phyloP scores from a whole-genome alignment of 805 yeast species.

The Yamadazyma philogaea region DNA sequence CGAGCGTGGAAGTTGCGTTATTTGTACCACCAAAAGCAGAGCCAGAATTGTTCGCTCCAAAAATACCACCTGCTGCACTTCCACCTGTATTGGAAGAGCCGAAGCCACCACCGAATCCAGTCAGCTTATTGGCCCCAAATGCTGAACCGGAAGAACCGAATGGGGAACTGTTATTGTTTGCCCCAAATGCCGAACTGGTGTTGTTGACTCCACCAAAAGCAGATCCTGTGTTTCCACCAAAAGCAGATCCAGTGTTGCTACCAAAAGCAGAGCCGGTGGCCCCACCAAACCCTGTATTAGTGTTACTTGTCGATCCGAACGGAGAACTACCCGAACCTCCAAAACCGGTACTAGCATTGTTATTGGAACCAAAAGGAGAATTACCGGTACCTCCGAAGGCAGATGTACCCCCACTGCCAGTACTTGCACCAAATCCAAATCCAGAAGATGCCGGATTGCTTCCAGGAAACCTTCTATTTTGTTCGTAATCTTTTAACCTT shows the following conservation, averaged over 20 bases:
- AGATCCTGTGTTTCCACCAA: constrained; percentile 5
- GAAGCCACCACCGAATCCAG: constrained; percentile 16
- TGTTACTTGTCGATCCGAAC: constrained; percentile 23
- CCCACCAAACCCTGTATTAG: constrained; percentile 10
- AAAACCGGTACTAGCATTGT: constrained; percentile 2
- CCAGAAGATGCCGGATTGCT: constrained; percentile 19
- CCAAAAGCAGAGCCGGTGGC: constrained; percentile 21
- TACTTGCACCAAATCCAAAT: constrained; percentile 31
- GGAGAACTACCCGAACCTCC: constrained; percentile 13
- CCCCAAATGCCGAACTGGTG: constrained; percentile 25
- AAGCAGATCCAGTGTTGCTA: constrained; percentile 2
- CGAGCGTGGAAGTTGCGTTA: constrained; percentile 31
- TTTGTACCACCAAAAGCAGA: constrained; percentile 27
- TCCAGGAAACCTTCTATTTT: constrained; percentile 61
- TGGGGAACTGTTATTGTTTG: constrained; percentile 24
- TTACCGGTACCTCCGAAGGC: constrained; percentile 16
- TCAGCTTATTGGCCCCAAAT: constrained; percentile 19
- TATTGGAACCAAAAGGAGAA: constrained; percentile 15
- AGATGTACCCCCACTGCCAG: constrained; percentile 18
- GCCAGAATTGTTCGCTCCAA: constrained; percentile 27
- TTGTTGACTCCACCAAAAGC: constrained; percentile 25
- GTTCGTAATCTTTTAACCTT: constrained; percentile 82
- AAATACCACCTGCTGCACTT: constrained; percentile 14
- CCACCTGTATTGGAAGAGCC: constrained; percentile 16
- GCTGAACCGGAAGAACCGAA: constrained; percentile 21